Conservation (phyloP, 1,139 yeast genomes). For the Hansenula lynferdii region DNA sequence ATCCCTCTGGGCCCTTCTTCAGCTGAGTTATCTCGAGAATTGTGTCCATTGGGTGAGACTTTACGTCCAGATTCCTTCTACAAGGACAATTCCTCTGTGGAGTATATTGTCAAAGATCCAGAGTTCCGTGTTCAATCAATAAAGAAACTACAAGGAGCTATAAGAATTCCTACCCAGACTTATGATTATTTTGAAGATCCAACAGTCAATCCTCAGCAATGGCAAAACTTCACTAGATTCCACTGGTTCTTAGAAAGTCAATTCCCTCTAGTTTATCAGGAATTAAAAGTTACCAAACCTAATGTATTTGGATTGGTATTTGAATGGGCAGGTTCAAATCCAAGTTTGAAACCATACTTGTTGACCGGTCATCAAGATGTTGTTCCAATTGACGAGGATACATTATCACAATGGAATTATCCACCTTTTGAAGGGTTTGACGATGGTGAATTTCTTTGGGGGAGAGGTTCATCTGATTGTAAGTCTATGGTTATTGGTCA, state of each 20-base stretch:
- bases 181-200: conserved; percentile 48
- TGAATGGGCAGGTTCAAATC: conserved; percentile 58
- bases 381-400: conserved; percentile 66
- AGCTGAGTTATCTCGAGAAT: not conserved
- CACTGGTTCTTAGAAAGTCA: conserved; percentile 47
- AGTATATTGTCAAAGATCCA: conserved; percentile 28
- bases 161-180: conserved; percentile 56
- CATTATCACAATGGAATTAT: conserved; percentile 55
- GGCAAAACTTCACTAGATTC: conserved; percentile 41
- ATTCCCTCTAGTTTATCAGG: conserved; percentile 51
- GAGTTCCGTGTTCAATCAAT: conserved; percentile 36
- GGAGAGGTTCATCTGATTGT: conserved; percentile 63
- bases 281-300: conserved; percentile 39
- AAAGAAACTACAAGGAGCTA: conserved; percentile 42
- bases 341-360: conserved; percentile 54
- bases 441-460: conserved; percentile 57
- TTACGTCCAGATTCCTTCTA: conserved; percentile 16
- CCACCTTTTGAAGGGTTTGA: conserved; percentile 64
- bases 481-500: conserved; percentile 51
- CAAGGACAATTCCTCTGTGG: conserved; percentile 16
- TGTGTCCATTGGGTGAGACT: conserved; percentile 13
- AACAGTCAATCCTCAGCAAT: conserved; percentile 29
- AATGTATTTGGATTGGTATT: conserved; percentile 63
- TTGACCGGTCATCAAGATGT: conserved; percentile 78
- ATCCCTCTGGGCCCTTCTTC: not conserved